Percentiles rank a stretch among this genome's conserved stretches.
Conservation (phyloP, 768 basidiomycete species). For the Boletus fagicola region DNA sequence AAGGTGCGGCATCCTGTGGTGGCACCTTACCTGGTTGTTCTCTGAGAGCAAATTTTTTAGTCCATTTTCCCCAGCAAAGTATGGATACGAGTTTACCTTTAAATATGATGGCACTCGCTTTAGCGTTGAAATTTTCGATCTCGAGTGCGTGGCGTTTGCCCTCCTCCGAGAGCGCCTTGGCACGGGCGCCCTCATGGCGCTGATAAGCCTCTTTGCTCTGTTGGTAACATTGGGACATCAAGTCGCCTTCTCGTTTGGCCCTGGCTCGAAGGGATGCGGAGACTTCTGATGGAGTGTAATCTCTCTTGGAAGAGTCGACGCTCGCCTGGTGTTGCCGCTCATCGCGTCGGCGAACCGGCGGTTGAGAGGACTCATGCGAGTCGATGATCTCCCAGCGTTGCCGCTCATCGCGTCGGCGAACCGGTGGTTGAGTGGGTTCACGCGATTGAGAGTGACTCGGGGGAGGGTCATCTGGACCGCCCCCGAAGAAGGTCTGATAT, state of each 20-base stretch:
- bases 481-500: conserved; percentile 13
- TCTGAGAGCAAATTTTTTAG: conserved; percentile 39
- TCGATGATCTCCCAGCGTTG: background rate
- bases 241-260: conserved; percentile 76
- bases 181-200: conserved; percentile 65
- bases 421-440: background rate
- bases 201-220: conserved; percentile 74
- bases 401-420: background rate
- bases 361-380: background rate
- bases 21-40: conserved; percentile 61
- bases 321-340: too few species aligned
- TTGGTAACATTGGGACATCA: conserved; percentile 64
- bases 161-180: conserved; percentile 76
- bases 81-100: conserved; percentile 37
- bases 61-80: background rate
- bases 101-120: conserved; percentile 88
- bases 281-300: conserved; percentile 19
- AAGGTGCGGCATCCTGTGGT: background rate
- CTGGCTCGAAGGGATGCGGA: conserved; percentile 65
- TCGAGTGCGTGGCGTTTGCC: conserved; percentile 73
- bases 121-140: conserved; percentile 73
- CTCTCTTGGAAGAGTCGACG: background rate
- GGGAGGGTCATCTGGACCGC: conserved; percentile 3
- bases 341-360: background rate
- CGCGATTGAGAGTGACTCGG: background rate